phyloP scores from a whole-genome alignment of 108 stramenopile species.

The Skeletonema grethae region DNA sequence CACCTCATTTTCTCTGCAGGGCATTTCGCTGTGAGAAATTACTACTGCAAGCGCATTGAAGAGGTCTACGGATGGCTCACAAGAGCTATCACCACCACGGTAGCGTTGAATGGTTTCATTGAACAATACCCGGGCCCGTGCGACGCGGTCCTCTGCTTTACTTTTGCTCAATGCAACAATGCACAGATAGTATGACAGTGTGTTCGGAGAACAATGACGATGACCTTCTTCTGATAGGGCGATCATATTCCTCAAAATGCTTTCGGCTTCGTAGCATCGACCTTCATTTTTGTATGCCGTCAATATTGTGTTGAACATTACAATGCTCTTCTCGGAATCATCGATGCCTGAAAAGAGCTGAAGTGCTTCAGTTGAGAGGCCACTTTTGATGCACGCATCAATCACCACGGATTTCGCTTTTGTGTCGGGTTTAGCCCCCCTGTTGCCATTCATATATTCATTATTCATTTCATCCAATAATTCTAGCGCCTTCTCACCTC shows the following conservation, averaged over 20 bases:
- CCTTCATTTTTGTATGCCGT: constrained; percentile 44
- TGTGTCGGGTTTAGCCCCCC: constrained; percentile 36
- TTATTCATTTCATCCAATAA: constrained; percentile 44
- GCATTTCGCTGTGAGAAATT: constrained; percentile 19
- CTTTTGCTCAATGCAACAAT: constrained; percentile 38
- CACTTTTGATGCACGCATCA: constrained; percentile 48
- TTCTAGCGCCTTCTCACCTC: constrained; percentile 32
- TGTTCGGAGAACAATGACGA: constrained; percentile 32
- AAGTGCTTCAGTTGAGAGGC: constrained; percentile 26
- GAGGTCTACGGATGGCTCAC: constrained; percentile 17
- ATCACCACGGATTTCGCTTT: constrained; percentile 40
- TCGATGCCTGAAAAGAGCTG: constrained; percentile 24
- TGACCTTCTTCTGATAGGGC: constrained; percentile 21
- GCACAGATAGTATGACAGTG: constrained; percentile 32
- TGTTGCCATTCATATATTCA: constrained; percentile 38
- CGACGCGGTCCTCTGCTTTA: constrained; percentile 16
- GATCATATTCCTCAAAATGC: constrained; percentile 36
- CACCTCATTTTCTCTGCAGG: constrained; percentile 21
- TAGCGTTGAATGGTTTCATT: constrained; percentile 35
- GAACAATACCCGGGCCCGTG: constrained; percentile 20
- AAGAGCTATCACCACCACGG: constrained; percentile 15
- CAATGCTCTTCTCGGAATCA: constrained; percentile 30
- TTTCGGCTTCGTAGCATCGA: constrained; percentile 33
- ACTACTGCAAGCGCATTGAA: constrained; percentile 31
- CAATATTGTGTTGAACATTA: constrained; percentile 43